Evolutionary conservation across 345 rosid genomes (phyloP), one percentile per base, ranked within the genome.

Genomic region (Orychophragmus violaceus): DNA sequence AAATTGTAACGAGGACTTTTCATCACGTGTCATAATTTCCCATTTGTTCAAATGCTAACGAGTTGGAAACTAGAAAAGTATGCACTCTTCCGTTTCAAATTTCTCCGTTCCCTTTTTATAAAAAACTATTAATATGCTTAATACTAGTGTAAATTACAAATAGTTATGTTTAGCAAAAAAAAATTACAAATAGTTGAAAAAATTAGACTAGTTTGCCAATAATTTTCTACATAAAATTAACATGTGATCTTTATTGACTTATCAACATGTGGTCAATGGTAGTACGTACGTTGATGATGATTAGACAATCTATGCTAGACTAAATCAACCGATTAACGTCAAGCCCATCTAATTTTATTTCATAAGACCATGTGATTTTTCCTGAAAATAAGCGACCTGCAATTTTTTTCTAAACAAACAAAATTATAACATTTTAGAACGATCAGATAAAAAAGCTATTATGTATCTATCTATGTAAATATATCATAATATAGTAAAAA

Each of bases 1-100:
- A 11, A 21, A 48, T 48, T 22, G 11, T 21, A 48, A 48, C 14
- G 1, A 48, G 28, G 53, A 48, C 53, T 48, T 48, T 48, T 48
- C 44, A 70, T 27, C 74, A 59, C 67, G 44, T 49, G 59, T 37
- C 29, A 32, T 36, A 50, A 51, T 51, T 70, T 11, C 9, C 24
- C 7, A 51, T 18, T 18, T n/a, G 29, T 52, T 64, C 17, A 52
- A 65, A 52, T 48, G 37, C 6, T 19, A 18, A 7, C 29, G 16
- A 35, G 52, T 17, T 46, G 28, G 37, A 24, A 68, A 23, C 12
- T 28, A 18, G 67, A 69, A 69, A 69, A 28, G 35, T 59, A 59
- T 49, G 16, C 16, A 49, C 45, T 39, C 45, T 61, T 39, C 19
- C 54, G 45, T 69, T 50, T 61, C 62, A 39, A 60, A 51, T 4